Base-by-base conservation (phyloP, 2,329 filamentous ascomycete genomes). In the Phialemonium atrogriseum region DNA sequence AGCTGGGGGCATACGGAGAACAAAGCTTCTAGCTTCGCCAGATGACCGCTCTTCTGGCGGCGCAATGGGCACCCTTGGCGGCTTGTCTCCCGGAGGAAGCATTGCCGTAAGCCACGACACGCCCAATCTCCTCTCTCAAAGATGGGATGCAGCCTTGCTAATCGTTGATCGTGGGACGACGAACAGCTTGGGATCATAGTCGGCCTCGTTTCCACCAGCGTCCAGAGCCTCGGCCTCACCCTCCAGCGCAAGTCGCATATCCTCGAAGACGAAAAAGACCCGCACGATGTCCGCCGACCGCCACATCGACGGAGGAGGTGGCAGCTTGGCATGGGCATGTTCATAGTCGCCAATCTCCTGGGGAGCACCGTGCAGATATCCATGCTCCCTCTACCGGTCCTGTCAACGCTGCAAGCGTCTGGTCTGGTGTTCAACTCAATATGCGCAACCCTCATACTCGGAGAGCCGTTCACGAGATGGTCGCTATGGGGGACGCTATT, bases 351-450 rank as follows among this genome's bases (percentile, higher is more conserved):
- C 40, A 98, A 98, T 55, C 71, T 98, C 34, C 70, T 96, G 34
- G 91, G 91, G 37, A 95, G 88, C 61, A 89, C 86, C 22, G 91
- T 98, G 37, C 91, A 98, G 60, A 96, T 98, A 54, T 95, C 91
- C 18, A 95, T 89, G 1, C 69, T 98, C 26, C 91, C 91, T 11
- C 68, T 98, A 14, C 91, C 91, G 13, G 87, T 98, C 5, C 73
- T 98, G 20, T 96, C 89, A 35, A 95, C 91, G 1, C 67, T 98
- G 22, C 91, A 98, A 62, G 89, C 89, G 12, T 94, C 89, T 4
- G 91, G 91, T 26, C 71, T 98, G 34, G 91, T 98, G 40, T 98
- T 98, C 70, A 98, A 98, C 66, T 94, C 89, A 35, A 86, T 96
- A 57, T 94, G 93, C 68, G 91, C 91, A 39, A 93, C 87, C 26